Percentiles rank a stretch among this genome's conserved stretches.
These are phyloP conservation scores for Ophryocystis elektroscirrha DNA, from an alignment of 169 alveolate species.

Conservation along the genomic window DNA sequence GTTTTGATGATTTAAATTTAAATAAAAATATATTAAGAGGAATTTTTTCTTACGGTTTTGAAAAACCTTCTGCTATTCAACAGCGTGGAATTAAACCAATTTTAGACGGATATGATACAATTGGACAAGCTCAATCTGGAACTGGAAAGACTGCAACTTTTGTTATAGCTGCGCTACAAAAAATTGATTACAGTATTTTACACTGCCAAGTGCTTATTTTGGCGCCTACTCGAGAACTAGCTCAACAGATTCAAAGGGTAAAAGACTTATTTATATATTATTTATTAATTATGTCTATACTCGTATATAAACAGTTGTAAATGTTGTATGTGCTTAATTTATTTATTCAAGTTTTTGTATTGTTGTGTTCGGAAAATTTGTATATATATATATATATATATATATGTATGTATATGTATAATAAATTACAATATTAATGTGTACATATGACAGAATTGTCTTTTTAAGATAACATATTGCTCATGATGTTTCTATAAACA, in stretches of 20 bases:
- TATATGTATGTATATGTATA: neutral
- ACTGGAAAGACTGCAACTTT: conserved; percentile 98
- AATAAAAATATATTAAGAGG: conserved; percentile 82
- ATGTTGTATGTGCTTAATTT: neutral
- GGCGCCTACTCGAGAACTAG: conserved; percentile 98
- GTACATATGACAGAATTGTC: too few relatives aligned
- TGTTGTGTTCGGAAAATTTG: too few relatives aligned
- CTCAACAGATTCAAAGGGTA: conserved; percentile 83
- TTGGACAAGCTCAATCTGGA: conserved; percentile 96
- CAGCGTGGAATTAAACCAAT: conserved; percentile 95
- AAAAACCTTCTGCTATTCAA: conserved; percentile 94
- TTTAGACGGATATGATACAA: conserved; percentile 85
- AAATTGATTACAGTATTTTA: conserved; percentile 60
- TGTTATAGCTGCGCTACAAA: conserved; percentile 76
- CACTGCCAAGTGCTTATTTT: conserved; percentile 78
- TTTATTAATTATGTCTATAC: neutral
- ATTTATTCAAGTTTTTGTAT: conserved; percentile 1
- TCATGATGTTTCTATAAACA: neutral
- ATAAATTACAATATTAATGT: too few relatives aligned
- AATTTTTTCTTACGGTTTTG: conserved; percentile 91
- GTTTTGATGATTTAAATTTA: conserved; percentile 77
- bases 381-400: neutral
- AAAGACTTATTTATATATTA: conserved; percentile 1
- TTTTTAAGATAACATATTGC: too few relatives aligned
- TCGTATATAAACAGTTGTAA: neutral